A percentile compares a stretch with the other conserved stretches of the same genome.
Conservation (phyloP, 2,329 filamentous ascomycete species). For the Metarhizium brunneum region DNA sequence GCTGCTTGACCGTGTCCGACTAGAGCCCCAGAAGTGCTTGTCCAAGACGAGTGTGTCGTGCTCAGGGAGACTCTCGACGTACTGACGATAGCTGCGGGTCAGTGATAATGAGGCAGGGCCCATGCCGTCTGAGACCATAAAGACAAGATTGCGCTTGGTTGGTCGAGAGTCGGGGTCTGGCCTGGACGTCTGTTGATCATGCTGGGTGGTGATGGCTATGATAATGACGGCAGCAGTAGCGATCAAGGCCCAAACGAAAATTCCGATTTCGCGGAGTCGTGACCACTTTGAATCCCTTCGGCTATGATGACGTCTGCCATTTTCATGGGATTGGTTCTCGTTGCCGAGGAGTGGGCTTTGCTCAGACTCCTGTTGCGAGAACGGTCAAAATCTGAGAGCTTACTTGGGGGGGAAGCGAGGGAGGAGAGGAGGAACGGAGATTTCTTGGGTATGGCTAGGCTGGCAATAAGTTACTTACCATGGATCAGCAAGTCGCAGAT, state of each 20-base stretch:
- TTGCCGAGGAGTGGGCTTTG: conserved; percentile 31
- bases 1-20: conserved; percentile 73
- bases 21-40: conserved; percentile 81
- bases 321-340: conserved; percentile 4
- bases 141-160: conserved; percentile 86
- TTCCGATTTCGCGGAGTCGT: conserved; percentile 58
- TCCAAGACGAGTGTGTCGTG: conserved; percentile 74
- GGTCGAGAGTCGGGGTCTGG: conserved; percentile 24
- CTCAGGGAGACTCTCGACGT: conserved; percentile 60
- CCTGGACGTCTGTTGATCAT: conserved; percentile 45
- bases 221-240: conserved; percentile 67
- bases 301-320: background rate
- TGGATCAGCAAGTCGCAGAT: background rate
- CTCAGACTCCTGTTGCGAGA: conserved; percentile 25
- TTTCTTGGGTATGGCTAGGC: background rate
- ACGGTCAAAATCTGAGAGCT: background rate
- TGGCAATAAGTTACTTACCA: background rate
- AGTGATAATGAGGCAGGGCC: conserved; percentile 83
- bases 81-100: conserved; percentile 79
- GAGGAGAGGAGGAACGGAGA: no score
- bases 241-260: conserved; percentile 75
- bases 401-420: no score
- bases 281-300: conserved; percentile 19
- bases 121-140: conserved; percentile 99
- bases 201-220: conserved; percentile 45